Evolutionary conservation across 768 basidiomycete species (phyloP).

Genomic region (Lentinula sp.): DNA sequence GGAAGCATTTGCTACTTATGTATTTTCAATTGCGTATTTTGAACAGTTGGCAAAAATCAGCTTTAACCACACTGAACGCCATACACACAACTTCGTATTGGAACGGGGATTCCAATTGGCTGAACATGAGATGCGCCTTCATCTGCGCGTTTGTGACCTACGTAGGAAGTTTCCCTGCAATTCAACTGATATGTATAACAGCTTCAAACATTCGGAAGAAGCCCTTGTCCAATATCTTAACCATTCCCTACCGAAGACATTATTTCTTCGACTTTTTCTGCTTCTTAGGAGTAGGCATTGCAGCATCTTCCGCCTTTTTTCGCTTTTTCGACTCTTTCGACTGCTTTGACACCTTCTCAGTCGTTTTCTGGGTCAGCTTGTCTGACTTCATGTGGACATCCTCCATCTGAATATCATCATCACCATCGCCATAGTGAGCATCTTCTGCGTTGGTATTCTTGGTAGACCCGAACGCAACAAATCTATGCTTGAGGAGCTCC

Average conservation of each 20-base stretch:
- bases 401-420: not conserved
- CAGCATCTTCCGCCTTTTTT: not conserved
- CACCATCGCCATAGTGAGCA: not conserved
- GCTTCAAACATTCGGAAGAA: too few relatives aligned
- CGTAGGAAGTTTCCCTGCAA: too few relatives aligned
- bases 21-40: too few relatives aligned
- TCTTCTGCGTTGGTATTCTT: not conserved
- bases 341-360: not conserved
- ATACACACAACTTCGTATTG: too few relatives aligned
- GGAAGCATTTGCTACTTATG: too few relatives aligned
- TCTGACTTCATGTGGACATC: not conserved
- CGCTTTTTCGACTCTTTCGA: not conserved
- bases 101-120: too few relatives aligned
- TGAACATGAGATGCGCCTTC: too few relatives aligned
- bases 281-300: not conserved
- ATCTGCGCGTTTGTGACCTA: too few relatives aligned
- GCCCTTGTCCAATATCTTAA: too few relatives aligned
- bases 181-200: too few relatives aligned
- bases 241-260: not conserved
- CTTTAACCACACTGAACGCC: too few relatives aligned
- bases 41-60: too few relatives aligned
- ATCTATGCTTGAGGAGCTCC: slow-evolving; percentile 57
- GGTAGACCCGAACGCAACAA: slow-evolving; percentile 54
- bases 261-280: slow-evolving; percentile 3
- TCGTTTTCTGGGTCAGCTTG: not conserved